phyloP scores from a whole-genome alignment of 2,329 filamentous ascomycete species.

The Falciphora oryzae region DNA sequence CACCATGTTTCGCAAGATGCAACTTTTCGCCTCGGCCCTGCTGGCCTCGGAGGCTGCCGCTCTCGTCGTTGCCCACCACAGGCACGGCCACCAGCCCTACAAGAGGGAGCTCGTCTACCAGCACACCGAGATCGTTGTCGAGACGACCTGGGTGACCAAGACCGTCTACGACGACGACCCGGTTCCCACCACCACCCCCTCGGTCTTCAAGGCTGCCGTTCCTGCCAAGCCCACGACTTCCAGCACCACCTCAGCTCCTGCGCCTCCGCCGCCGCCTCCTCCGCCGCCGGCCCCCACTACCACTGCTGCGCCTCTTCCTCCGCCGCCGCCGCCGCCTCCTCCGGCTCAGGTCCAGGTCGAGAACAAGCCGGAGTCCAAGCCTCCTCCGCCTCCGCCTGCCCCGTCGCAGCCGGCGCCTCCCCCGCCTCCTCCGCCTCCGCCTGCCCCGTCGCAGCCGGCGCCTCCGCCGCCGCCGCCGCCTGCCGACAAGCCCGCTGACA shows the following conservation, averaged over 20 bases:
- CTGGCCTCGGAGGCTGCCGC: conserved; percentile 33
- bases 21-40: conserved; percentile 34
- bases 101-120: conserved; percentile 28
- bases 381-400: no score
- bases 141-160: conserved; percentile 36
- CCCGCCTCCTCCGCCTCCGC: conserved; percentile 14
- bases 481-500: conserved; percentile 10
- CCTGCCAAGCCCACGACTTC: conserved; percentile 8
- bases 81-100: conserved; percentile 31
- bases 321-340: neutral
- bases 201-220: conserved; percentile 16
- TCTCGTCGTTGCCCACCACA: conserved; percentile 36
- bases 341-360: no score
- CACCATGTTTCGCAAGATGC: conserved; percentile 16
- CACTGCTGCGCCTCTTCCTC: no score
- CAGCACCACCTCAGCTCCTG: conserved; percentile 10
- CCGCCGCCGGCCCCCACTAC: neutral
- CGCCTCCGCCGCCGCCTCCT: conserved; percentile 5
- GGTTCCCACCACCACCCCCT: conserved; percentile 13
- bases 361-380: no score
- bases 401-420: conserved; percentile 8
- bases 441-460: conserved; percentile 5
- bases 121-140: conserved; percentile 27
- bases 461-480: conserved; percentile 11
- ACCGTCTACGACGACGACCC: conserved; percentile 30